phyloP scores from a whole-genome alignment of 1,284 basidiomycete genomes.

The Microbotryum violaceum region DNA sequence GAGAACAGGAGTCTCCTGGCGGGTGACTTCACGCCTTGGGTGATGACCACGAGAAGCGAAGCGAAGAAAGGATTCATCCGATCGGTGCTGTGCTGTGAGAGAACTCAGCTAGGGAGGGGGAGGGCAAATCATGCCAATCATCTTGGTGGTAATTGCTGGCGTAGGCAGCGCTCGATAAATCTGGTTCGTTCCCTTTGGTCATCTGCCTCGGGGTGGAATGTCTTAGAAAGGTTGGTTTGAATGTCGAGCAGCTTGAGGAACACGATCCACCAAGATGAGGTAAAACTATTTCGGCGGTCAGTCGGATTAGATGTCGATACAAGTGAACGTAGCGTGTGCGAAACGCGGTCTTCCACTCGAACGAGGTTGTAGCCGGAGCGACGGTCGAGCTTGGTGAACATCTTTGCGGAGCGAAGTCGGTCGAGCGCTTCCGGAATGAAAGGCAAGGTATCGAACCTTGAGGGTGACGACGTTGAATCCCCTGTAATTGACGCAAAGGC shows the following conservation, averaged over 20 bases:
- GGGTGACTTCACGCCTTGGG: background rate
- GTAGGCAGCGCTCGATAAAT: conserved; percentile 43
- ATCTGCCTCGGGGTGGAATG: conserved; percentile 32
- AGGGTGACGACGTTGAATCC: conserved; percentile 32
- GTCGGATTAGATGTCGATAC: conserved; percentile 40
- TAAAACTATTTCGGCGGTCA: conserved; percentile 34
- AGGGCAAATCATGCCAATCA: conserved; percentile 33
- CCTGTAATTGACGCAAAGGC: no score
- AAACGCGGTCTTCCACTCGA: conserved; percentile 43
- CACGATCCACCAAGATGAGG: conserved; percentile 35
- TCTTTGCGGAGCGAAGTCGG: conserved; percentile 35
- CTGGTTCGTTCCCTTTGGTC: conserved; percentile 35
- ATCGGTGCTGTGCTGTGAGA: no score
- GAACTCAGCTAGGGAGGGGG: conserved; percentile 30
- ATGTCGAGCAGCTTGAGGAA: conserved; percentile 26
- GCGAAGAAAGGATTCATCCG: conserved; percentile 25
- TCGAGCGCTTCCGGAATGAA: conserved; percentile 43
- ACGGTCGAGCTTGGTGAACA: conserved; percentile 41
- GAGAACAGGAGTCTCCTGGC: no score
- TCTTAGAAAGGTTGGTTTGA: conserved; percentile 35
- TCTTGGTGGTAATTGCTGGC: conserved; percentile 18
- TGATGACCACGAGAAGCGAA: background rate
- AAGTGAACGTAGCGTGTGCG: conserved; percentile 42
- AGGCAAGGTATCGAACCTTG: conserved; percentile 43
- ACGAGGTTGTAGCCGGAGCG: conserved; percentile 38